Percentiles rank a stretch among this genome's conserved stretches.
Conservation (phyloP, 169 alveolate species). For the Plasmodium yoelii region DNA sequence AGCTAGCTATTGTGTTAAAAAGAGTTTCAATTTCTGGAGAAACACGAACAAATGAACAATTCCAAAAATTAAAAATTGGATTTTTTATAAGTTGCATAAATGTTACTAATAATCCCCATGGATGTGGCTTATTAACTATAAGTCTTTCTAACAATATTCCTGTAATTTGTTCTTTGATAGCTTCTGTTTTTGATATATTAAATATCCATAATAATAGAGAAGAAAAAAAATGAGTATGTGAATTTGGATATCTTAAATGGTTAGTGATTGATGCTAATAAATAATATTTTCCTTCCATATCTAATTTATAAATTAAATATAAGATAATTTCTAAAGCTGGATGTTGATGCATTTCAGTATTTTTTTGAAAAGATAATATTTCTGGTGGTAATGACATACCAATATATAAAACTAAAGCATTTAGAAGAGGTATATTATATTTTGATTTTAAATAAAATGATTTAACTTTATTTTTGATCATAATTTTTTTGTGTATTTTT, state of each 20-base stretch:
- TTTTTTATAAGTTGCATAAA: conserved; percentile 95
- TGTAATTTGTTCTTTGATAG: conserved; percentile 93
- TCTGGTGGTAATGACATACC: conserved; percentile 77
- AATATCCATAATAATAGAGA: conserved; percentile 90
- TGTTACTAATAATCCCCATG: conserved; percentile 98
- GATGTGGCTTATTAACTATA: conserved; percentile 95
- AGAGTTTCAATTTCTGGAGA: conserved; percentile 84
- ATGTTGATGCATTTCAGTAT: conserved; percentile 19
- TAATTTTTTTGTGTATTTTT: conserved; percentile 78
- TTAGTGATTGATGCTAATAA: conserved; percentile 94
- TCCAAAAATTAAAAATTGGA: conserved; percentile 89
- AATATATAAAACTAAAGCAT: conserved; percentile 87
- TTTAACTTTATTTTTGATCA: conserved; percentile 75
- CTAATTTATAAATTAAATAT: conserved; percentile 84
- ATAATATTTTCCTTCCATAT: conserved; percentile 91
- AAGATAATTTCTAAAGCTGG: conserved; percentile 85
- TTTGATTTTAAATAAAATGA: conserved; percentile 80
- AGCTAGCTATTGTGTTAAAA: conserved; percentile 82
- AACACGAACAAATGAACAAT: conserved; percentile 80
- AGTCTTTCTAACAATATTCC: conserved; percentile 94
- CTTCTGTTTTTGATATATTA: conserved; percentile 88
- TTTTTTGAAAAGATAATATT: conserved; percentile 50
- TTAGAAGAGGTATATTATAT: conserved; percentile 84
- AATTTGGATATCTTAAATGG: conserved; percentile 96
- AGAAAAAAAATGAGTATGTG: conserved; percentile 95